Evolutionary conservation across 176 grass and related monocot species (phyloP).

Genomic region (Oryza officinalis): DNA sequence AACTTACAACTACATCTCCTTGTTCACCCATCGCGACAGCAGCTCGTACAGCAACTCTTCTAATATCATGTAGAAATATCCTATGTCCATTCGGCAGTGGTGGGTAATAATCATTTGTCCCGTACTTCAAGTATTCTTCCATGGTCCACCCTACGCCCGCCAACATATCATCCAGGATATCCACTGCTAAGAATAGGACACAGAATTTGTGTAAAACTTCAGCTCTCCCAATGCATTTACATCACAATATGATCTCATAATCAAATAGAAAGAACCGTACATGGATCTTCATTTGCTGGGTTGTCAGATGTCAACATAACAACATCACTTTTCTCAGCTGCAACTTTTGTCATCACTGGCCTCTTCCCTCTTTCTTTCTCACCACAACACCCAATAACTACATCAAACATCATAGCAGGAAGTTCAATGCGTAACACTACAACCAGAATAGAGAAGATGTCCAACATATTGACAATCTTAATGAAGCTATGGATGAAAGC

Average conservation of each 20-base stretch:
- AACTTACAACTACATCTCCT: conserved; percentile 94
- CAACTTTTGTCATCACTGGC: conserved; percentile 89
- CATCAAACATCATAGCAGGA: conserved; percentile 39
- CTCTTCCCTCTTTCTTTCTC: conserved; percentile 93
- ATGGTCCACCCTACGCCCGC: conserved; percentile 91
- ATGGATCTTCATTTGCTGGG: conserved; percentile 92
- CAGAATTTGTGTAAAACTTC: conserved; percentile 25
- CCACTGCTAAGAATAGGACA: conserved; percentile 60
- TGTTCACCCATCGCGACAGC: conserved; percentile 98
- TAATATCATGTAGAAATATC: conserved; percentile 90
- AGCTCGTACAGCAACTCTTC: conserved; percentile 83
- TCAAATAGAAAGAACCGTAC: conserved; percentile 49
- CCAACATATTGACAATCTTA: neutral
- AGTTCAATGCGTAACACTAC: conserved; percentile 21
- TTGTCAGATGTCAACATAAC: conserved; percentile 98
- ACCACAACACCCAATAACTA: conserved; percentile 94
- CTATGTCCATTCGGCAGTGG: conserved; percentile 92
- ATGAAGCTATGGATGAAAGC: conserved; percentile 22
- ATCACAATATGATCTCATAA: conserved; percentile 2
- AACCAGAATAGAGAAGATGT: neutral
- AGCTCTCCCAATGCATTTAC: neutral
- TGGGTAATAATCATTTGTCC: conserved; percentile 95
- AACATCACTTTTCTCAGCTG: conserved; percentile 96
- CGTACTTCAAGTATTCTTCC: conserved; percentile 96
- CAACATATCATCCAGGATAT: conserved; percentile 99